Conservation (phyloP, 768 basidiomycete genomes). For the Astraeus odoratus region DNA sequence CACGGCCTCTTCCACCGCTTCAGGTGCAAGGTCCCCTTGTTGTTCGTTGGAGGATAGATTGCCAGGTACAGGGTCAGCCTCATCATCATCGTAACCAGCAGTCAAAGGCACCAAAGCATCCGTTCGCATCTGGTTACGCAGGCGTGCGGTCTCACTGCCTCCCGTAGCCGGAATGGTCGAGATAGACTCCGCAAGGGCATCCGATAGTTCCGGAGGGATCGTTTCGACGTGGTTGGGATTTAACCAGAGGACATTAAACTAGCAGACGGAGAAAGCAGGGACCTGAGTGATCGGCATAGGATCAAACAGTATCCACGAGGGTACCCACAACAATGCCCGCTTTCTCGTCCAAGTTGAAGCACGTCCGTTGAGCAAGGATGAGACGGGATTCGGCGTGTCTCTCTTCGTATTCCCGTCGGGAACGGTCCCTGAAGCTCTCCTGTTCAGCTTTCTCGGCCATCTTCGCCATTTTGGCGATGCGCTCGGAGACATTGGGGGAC, state of each 20-base stretch:
- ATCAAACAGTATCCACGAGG: neutral
- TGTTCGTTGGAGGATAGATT: conserved; percentile 12
- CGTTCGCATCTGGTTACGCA: conserved; percentile 66
- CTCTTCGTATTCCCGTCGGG: conserved; percentile 69
- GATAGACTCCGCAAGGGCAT: conserved; percentile 37
- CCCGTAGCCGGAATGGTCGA: conserved; percentile 6
- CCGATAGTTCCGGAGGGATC: conserved; percentile 60
- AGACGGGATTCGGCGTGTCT: conserved; percentile 67
- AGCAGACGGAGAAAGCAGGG: conserved; percentile 1
- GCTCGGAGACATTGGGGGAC: conserved; percentile 57
- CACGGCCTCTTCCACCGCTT: conserved; percentile 58
- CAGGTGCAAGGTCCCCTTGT: conserved; percentile 38
- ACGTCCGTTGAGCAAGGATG: conserved; percentile 67
- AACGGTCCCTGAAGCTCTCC: conserved; percentile 61
- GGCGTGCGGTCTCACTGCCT: conserved; percentile 33
- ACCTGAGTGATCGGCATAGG: conserved; percentile 8
- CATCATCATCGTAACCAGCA: conserved; percentile 31
- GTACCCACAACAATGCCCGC: conserved; percentile 45
- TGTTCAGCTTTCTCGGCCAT: conserved; percentile 47
- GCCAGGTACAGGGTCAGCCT: conserved; percentile 21
- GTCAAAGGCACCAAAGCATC: conserved; percentile 56
- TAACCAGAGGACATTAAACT: conserved; percentile 84
- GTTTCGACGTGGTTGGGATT: conserved; percentile 58
- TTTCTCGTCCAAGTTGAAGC: conserved; percentile 67
- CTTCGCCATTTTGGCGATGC: conserved; percentile 67